Conservation (phyloP, 2,329 filamentous ascomycete species). For the Pestalotiopsis sp. region DNA sequence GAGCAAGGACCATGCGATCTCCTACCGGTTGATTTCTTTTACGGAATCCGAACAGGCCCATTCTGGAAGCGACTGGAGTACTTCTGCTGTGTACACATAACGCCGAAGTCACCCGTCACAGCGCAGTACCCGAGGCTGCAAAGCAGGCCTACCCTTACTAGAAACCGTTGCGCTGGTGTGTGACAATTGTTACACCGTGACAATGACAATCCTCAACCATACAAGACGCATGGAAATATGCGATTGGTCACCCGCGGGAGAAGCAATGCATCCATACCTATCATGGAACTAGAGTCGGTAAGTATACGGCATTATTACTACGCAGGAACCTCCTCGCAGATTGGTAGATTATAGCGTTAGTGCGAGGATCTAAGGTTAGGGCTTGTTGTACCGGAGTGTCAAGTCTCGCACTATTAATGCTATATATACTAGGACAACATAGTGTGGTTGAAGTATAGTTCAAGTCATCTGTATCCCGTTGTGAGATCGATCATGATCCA, state of each 20-base stretch:
- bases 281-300: too few species aligned
- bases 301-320: too few species aligned
- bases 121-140: not conserved
- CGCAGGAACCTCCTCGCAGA: too few species aligned
- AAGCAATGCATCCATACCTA: not conserved
- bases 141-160: not conserved
- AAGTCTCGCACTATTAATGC: too few species aligned
- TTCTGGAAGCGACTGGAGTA: not conserved
- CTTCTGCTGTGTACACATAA: not conserved
- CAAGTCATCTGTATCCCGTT: too few species aligned
- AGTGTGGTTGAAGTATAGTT: too few species aligned
- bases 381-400: too few species aligned
- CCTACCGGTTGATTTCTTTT: not conserved
- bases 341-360: too few species aligned
- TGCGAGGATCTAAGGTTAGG: too few species aligned
- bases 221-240: not conserved
- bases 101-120: not conserved
- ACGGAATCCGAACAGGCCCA: not conserved
- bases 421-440: too few species aligned
- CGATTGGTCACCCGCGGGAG: not conserved
- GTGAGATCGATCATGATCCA: too few species aligned
- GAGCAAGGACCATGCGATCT: not conserved
- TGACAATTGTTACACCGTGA: not conserved
- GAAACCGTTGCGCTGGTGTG: not conserved
- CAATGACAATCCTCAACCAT: not conserved